phyloP scores from a whole-genome alignment of 2,329 filamentous ascomycete genomes.

The Dendrostoma leiphaemia region DNA sequence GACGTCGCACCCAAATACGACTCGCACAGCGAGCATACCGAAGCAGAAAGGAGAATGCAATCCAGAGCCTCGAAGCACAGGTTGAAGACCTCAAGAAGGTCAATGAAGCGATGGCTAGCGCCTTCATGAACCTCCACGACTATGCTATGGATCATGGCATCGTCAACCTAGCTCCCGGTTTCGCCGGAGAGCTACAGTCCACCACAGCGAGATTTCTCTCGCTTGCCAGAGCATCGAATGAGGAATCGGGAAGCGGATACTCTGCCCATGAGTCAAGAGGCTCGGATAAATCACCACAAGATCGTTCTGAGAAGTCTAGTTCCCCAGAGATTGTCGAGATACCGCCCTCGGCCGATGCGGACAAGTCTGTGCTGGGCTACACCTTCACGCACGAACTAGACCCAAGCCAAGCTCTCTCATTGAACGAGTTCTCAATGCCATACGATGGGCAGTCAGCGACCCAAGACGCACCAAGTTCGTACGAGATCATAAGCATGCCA shows the following conservation, averaged over 20 bases:
- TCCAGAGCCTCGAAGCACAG: constrained; percentile 67
- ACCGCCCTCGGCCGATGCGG: neutral
- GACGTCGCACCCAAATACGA: constrained; percentile 82
- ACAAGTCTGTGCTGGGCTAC: constrained; percentile 24
- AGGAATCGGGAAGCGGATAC: constrained; percentile 30
- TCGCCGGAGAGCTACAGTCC: constrained; percentile 55
- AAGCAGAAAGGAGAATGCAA: constrained; percentile 79
- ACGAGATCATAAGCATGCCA: constrained; percentile 50
- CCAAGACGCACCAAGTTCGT: constrained; percentile 23
- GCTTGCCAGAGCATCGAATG: constrained; percentile 47
- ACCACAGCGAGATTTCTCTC: constrained; percentile 58
- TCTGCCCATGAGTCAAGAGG: constrained; percentile 11
- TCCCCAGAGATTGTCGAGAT: constrained; percentile 13
- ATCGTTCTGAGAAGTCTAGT: constrained; percentile 15
- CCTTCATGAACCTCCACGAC: constrained; percentile 67
- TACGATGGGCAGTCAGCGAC: constrained; percentile 10
- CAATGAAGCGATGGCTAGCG: constrained; percentile 71
- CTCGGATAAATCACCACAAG: neutral
- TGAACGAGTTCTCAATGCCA: constrained; percentile 3
- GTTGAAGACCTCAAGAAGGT: constrained; percentile 67
- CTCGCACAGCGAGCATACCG: constrained; percentile 84
- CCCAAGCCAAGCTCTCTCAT: neutral
- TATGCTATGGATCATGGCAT: constrained; percentile 57
- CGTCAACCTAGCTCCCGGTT: constrained; percentile 52
- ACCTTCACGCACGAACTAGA: constrained; percentile 24